phyloP scores from a whole-genome alignment of 768 basidiomycete genomes.

The Dictyophora rubrovolvata region DNA sequence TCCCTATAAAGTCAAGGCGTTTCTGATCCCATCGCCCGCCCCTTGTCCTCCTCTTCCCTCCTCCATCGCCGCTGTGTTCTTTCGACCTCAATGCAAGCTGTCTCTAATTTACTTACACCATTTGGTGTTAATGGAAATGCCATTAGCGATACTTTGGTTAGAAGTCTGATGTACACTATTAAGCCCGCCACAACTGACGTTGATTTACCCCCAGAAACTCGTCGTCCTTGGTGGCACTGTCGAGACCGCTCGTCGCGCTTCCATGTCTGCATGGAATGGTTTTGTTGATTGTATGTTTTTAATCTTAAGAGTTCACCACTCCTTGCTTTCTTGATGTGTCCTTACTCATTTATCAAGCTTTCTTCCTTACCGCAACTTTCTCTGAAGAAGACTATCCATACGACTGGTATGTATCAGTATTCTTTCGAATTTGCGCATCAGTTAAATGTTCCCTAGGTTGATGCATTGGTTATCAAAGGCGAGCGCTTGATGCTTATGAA shows the following conservation, averaged over 20 bases:
- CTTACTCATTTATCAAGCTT: slow-evolving; percentile 33
- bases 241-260: slow-evolving; percentile 73
- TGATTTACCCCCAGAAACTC: slow-evolving; percentile 51
- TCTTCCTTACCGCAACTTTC: slow-evolving; percentile 85
- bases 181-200: not conserved
- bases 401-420: slow-evolving; percentile 47
- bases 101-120: slow-evolving; percentile 66
- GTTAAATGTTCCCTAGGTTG: slow-evolving; percentile 39
- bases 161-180: slow-evolving; percentile 13
- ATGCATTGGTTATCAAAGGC: slow-evolving; percentile 88
- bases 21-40: not conserved
- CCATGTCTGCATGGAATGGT: slow-evolving; percentile 80
- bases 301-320: not conserved
- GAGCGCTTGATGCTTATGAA: slow-evolving; percentile 8
- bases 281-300: slow-evolving; percentile 68
- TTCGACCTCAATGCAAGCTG: slow-evolving; percentile 43
- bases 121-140: slow-evolving; percentile 56
- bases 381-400: slow-evolving; percentile 82
- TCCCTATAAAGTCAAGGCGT: slow-evolving; percentile 6
- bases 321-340: not conserved
- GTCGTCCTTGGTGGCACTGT: slow-evolving; percentile 86
- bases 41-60: not conserved
- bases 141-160: slow-evolving; percentile 70
- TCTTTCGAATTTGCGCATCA: slow-evolving; percentile 4
- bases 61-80: not conserved